phyloP scores from a whole-genome alignment of 2,329 filamentous ascomycete genomes.

The Ophiostoma sp. region DNA sequence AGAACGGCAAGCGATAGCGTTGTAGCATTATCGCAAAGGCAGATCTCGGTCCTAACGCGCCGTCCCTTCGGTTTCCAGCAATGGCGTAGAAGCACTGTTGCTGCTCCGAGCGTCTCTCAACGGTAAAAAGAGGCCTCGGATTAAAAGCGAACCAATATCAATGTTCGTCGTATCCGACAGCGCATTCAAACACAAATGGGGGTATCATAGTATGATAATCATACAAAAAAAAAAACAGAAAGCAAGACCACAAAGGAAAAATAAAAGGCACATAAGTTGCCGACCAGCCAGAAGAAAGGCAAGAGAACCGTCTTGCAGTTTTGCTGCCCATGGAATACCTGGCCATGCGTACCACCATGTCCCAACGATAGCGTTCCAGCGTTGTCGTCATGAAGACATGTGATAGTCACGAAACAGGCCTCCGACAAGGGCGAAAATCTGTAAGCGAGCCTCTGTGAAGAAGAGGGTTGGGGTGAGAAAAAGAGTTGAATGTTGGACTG shows the following conservation, averaged over 20 bases:
- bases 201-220: conserved; percentile 45
- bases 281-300: conserved; percentile 20
- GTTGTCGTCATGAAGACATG: conserved; percentile 32
- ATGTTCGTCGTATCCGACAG: conserved; percentile 34
- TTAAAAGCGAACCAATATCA: conserved; percentile 21
- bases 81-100: conserved; percentile 54
- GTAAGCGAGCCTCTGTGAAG: background rate
- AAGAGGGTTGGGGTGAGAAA: background rate
- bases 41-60: conserved; percentile 36
- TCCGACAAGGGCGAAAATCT: background rate
- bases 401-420: background rate
- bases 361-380: conserved; percentile 38
- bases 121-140: background rate
- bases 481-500: conserved; percentile 16
- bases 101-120: conserved; percentile 39
- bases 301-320: background rate
- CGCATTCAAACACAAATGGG: conserved; percentile 50
- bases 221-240: conserved; percentile 23
- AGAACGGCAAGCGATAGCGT: conserved; percentile 28
- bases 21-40: conserved; percentile 28
- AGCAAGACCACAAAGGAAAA: conserved; percentile 26
- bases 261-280: conserved; percentile 19
- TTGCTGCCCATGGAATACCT: conserved; percentile 1
- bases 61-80: conserved; percentile 36
- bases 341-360: background rate